These are phyloP conservation scores for Paraconiothyrium sp. DNA, from an alignment of 2,329 filamentous ascomycete genomes.

Conservation along the genomic window DNA sequence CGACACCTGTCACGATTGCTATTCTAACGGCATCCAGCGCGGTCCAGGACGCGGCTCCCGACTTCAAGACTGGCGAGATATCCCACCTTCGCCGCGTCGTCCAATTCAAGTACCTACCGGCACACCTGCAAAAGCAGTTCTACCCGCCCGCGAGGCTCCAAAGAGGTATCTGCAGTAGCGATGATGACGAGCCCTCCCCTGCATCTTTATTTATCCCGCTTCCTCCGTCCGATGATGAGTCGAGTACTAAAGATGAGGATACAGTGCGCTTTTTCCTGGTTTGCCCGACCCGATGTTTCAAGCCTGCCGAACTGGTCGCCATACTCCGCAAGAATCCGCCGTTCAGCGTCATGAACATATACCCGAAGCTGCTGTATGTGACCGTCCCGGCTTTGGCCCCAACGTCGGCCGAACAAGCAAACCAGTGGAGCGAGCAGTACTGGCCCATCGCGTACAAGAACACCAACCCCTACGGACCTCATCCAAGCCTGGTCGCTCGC, in stretches of 20 bases:
- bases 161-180: slow-evolving; percentile 36
- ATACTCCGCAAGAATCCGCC: slow-evolving; percentile 48
- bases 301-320: slow-evolving; percentile 59
- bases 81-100: slow-evolving; percentile 77
- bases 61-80: slow-evolving; percentile 55
- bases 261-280: slow-evolving; percentile 61
- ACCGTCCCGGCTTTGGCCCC: slow-evolving; percentile 78
- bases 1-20: neutral
- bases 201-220: slow-evolving; percentile 37
- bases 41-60: slow-evolving; percentile 56
- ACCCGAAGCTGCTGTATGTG: slow-evolving; percentile 68
- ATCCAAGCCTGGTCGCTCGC: slow-evolving; percentile 76
- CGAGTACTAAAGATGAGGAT: slow-evolving; percentile 41
- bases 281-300: slow-evolving; percentile 61
- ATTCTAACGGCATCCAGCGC: slow-evolving; percentile 47
- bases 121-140: slow-evolving; percentile 61
- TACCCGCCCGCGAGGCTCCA: slow-evolving; percentile 43
- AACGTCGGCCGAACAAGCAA: slow-evolving; percentile 78
- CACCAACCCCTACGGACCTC: slow-evolving; percentile 85
- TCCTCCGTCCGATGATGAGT: slow-evolving; percentile 22
- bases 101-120: slow-evolving; percentile 73
- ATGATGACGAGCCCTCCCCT: slow-evolving; percentile 35
- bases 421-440: slow-evolving; percentile 77
- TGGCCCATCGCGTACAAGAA: slow-evolving; percentile 89
- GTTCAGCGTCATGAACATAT: slow-evolving; percentile 47